Conservation (phyloP, 805 yeast species). For the Tetrapisispora pingtungensis region DNA sequence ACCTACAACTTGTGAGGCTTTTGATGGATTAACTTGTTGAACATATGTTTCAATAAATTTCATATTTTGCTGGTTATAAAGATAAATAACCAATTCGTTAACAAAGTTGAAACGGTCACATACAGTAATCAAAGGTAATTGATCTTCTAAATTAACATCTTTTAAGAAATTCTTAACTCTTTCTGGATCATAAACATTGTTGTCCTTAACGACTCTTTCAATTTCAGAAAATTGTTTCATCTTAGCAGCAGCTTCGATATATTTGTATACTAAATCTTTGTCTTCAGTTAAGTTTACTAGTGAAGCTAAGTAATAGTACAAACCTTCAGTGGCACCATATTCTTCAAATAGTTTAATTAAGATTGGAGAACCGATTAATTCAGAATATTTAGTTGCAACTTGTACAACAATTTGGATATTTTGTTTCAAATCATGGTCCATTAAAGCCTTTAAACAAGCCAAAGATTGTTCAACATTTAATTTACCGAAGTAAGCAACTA, state of each 20-base stretch:
- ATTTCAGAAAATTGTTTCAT: conserved; percentile 87
- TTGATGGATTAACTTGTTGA: conserved; percentile 92
- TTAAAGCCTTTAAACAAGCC: conserved; percentile 77
- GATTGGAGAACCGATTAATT: conserved; percentile 75
- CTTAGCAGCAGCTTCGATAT: conserved; percentile 87
- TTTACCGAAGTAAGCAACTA: conserved; percentile 84
- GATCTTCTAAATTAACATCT: conserved; percentile 89
- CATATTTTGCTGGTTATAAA: conserved; percentile 92
- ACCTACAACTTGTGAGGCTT: conserved; percentile 94
- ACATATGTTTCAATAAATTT: conserved; percentile 96
- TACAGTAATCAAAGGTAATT: conserved; percentile 89
- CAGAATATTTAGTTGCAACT: conserved; percentile 94
- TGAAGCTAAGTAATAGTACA: conserved; percentile 85
- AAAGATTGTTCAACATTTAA: conserved; percentile 89
- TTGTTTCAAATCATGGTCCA: conserved; percentile 67
- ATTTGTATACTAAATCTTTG: conserved; percentile 90
- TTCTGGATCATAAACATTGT: conserved; percentile 90
- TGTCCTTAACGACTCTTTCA: conserved; percentile 91
- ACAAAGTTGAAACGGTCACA: conserved; percentile 88
- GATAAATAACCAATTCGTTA: conserved; percentile 85
- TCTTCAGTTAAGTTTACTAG: conserved; percentile 91
- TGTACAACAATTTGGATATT: conserved; percentile 90
- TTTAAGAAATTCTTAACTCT: conserved; percentile 94
- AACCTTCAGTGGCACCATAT: conserved; percentile 84
- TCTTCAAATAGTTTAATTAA: conserved; percentile 90